phyloP scores from a whole-genome alignment of 2,329 filamentous ascomycete genomes.

The Dryadomyces quercivorus region DNA sequence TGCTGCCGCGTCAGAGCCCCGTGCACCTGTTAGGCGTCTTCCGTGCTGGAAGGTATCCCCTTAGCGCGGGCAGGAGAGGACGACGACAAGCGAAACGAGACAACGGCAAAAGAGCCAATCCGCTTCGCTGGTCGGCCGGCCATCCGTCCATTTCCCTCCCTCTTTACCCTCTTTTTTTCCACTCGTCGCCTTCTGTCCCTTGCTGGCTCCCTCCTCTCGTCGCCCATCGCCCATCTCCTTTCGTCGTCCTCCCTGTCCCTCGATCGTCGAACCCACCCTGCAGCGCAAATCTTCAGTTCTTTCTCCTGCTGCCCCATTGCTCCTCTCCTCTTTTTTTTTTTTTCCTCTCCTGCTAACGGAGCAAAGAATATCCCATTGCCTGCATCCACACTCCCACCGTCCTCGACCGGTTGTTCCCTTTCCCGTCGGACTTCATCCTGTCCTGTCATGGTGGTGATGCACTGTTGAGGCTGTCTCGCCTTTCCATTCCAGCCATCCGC shows the following conservation, averaged over 20 bases:
- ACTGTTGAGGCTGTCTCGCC: conserved; percentile 1
- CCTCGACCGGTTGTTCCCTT: neutral
- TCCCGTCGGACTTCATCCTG: neutral
- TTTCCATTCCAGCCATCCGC: neutral
- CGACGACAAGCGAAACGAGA: too few relatives aligned
- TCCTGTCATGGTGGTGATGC: neutral
- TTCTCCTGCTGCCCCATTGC: neutral
- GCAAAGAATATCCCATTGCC: neutral
- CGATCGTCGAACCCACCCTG: neutral
- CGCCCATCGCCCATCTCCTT: too few relatives aligned
- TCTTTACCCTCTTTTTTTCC: neutral
- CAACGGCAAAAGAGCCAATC: too few relatives aligned
- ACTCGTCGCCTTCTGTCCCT: neutral
- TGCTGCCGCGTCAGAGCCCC: neutral
- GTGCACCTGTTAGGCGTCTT: neutral
- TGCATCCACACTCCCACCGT: neutral
- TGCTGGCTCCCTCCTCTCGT: neutral
- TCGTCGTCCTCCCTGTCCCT: neutral
- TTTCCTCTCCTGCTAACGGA: neutral
- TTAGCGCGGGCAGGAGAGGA: too few relatives aligned
- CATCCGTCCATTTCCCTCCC: neutral
- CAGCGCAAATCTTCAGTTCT: neutral
- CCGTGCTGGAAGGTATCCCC: too few relatives aligned
- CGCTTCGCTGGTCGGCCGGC: too few relatives aligned
- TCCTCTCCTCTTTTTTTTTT: neutral